Evolutionary conservation across 2,329 filamentous ascomycete genomes (phyloP), one percentile per base, ranked within the genome.

Genomic region (Penicillium sp.): DNA sequence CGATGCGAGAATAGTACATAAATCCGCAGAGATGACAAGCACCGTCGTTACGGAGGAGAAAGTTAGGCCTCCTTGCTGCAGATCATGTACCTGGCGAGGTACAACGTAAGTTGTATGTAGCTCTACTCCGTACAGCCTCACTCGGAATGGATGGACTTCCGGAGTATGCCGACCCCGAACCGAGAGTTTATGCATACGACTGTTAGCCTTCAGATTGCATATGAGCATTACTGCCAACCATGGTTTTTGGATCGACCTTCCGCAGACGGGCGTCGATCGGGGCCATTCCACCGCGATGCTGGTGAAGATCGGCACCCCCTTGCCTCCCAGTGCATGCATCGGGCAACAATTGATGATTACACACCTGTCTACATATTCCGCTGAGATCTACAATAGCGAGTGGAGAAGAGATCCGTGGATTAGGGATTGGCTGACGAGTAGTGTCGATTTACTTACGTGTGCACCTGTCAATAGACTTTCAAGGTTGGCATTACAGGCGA

Each of bases 291-390:
- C 38, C 39, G 35, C 32, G 35, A 27, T 58, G 44, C 19, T 45
- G 27, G 38, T 35, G 26, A 26, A 35, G 61, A 61, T 63, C 61
- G 9, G 41, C 35, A 5, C 43, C 48, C 55, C 55, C 60, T 61
- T 62, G 49, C 60, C 49, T 57, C 34, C 45, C 23, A 26, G 39
- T 11, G 34, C 7, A 44, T 39, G n/a, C 32, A 34, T 13, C 11
- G 13, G 11, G 11, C 13, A 13, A 14, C 32, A 34, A 34, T 34
- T 34, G 32, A 14, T 13, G 13, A 3, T 23, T 23, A 23, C 5
- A 5, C 5, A 5, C 23, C 23, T 5, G 23, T 3, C 23, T 23
- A 5, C 23, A 23, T 23, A 23, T 23, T 23, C 23, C 5, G 32
- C 13, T 34, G 32, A 5, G 14, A 13, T 34, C 29, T 30, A 2